Evolutionary conservation across 78 protist genomes (phyloP).

Genomic region (Dictyostelium firmibasis): DNA sequence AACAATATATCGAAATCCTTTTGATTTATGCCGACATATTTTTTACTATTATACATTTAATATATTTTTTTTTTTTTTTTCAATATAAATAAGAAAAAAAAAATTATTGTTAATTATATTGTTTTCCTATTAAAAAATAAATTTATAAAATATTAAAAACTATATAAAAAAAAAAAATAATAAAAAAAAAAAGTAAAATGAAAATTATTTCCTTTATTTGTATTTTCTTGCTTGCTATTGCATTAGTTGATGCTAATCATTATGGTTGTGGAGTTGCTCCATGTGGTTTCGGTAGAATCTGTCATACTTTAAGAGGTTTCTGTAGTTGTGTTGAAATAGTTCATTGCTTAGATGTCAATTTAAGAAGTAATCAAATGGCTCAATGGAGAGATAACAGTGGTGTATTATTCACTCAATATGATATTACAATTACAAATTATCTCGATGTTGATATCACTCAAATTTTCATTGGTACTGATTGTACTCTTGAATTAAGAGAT

Average conservation of each 20-base stretch:
- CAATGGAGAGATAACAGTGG: neutral
- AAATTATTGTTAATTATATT: too few species aligned
- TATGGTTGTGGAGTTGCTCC: neutral
- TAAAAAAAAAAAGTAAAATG: neutral
- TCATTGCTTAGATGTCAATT: neutral
- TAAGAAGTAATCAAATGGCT: neutral
- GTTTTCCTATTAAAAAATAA: too few species aligned
- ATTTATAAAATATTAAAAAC: too few species aligned
- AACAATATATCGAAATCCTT: too few species aligned
- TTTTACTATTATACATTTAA: too few species aligned
- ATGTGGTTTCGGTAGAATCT: slow-evolving; percentile 21
- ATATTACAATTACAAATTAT: neutral
- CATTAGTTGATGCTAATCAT: neutral
- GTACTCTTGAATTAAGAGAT: neutral
- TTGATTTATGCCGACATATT: too few species aligned
- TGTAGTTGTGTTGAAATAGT: neutral
- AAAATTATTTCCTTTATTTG: neutral
- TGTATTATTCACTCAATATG: neutral
- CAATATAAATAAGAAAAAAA: too few species aligned
- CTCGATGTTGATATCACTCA: neutral
- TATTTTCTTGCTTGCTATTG: neutral
- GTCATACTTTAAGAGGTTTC: neutral
- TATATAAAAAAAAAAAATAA: too few species aligned
- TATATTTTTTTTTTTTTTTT: too few species aligned
- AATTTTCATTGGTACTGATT: slow-evolving; percentile 21